Evolutionary conservation across 768 basidiomycete genomes (phyloP).

Genomic region (Rubroboletus pulcherrimus): DNA sequence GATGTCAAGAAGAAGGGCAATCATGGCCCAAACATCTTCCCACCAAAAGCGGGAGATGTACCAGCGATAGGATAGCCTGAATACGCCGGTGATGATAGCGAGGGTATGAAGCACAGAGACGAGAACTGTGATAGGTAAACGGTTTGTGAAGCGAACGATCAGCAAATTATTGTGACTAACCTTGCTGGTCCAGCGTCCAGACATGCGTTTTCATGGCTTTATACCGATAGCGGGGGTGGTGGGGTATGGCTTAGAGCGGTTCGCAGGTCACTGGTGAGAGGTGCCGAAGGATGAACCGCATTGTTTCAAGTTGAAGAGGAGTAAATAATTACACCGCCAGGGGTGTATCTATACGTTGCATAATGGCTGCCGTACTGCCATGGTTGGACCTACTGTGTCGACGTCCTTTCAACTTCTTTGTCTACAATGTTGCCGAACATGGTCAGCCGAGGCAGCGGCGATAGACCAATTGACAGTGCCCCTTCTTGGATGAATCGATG

Average conservation of each 20-base stretch:
- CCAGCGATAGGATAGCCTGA: conserved; percentile 2
- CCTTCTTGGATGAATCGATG: too few relatives aligned
- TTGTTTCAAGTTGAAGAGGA: too few relatives aligned
- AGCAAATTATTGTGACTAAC: neutral
- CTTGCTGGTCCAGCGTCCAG: neutral
- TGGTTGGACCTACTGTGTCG: neutral
- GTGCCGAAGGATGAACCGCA: neutral
- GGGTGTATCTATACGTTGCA: neutral
- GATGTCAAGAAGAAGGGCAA: neutral
- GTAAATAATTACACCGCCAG: neutral
- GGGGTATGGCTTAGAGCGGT: neutral
- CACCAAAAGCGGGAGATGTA: conserved; percentile 1
- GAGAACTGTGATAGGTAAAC: neutral
- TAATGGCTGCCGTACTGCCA: neutral
- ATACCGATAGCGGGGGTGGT: neutral
- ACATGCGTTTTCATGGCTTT: neutral
- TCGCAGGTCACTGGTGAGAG: neutral
- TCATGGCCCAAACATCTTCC: conserved; percentile 3
- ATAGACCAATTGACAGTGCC: too few relatives aligned
- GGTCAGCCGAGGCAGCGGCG: too few relatives aligned
- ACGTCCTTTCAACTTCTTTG: neutral
- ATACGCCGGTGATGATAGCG: neutral
- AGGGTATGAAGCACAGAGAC: neutral
- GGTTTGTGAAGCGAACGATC: neutral
- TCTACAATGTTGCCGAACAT: too few relatives aligned